Evolutionary conservation across 768 basidiomycete genomes (phyloP).

Genomic region (Arthromyces matolae): DNA sequence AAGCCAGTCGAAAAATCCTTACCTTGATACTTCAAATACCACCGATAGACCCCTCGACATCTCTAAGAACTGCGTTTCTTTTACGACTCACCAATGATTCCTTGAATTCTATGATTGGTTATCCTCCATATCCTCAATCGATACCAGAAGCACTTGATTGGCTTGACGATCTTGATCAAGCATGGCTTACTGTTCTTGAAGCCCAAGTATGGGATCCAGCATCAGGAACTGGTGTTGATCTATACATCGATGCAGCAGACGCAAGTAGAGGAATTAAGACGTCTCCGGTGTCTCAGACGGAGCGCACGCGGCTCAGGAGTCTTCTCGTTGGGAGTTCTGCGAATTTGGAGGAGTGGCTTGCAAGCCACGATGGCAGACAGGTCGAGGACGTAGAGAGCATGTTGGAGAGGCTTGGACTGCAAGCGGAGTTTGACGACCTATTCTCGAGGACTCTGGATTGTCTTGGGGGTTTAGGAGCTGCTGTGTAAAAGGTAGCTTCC

Average conservation of each 20-base stretch:
- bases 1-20: constrained; percentile 51
- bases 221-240: constrained; percentile 30
- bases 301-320: constrained; percentile 66
- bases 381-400: constrained; percentile 34
- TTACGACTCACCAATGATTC: constrained; percentile 70
- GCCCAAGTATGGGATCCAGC: constrained; percentile 65
- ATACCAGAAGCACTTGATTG: constrained; percentile 59
- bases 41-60: constrained; percentile 65
- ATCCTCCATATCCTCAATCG: constrained; percentile 40
- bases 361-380: constrained; percentile 22
- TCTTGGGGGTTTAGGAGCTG: constrained; percentile 55
- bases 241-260: constrained; percentile 35
- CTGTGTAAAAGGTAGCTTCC: too few species aligned
- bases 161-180: constrained; percentile 70
- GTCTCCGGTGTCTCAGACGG: constrained; percentile 62
- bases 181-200: constrained; percentile 65
- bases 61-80: constrained; percentile 63
- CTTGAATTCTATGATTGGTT: constrained; percentile 58
- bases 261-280: constrained; percentile 32
- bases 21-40: constrained; percentile 70
- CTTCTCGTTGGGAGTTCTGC: constrained; percentile 58
- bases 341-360: constrained; percentile 68
- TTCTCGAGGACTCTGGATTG: constrained; percentile 60
- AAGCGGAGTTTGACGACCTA: constrained; percentile 61
- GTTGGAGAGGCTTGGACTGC: constrained; percentile 50